Evolutionary conservation across 176 grass and related monocot genomes (phyloP).

Genomic region (Areca catechu): DNA sequence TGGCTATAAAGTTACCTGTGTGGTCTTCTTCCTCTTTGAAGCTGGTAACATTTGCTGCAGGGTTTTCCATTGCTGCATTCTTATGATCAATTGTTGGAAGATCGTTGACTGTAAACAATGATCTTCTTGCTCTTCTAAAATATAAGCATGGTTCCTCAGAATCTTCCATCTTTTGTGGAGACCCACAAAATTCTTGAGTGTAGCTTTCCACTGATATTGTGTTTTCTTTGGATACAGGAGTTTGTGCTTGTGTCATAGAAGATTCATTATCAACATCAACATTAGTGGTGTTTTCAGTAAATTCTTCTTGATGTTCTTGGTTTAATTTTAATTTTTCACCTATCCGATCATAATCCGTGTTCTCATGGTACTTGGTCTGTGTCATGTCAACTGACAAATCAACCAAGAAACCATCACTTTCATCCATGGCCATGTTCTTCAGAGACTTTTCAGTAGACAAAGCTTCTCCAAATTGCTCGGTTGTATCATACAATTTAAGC

Average conservation of each 20-base stretch:
- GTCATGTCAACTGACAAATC: not conserved
- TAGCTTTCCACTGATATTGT: not conserved
- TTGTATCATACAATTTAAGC: not conserved
- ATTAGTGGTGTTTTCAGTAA: constrained; percentile 24
- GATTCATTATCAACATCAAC: constrained; percentile 22
- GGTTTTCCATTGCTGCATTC: constrained; percentile 4
- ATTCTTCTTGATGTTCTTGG: constrained; percentile 7
- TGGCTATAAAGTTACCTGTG: not conserved
- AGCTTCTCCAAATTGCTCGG: too few species aligned
- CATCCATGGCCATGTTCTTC: not conserved
- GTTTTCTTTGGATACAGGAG: constrained; percentile 1
- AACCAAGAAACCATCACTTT: not conserved
- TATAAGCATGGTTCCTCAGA: constrained; percentile 14
- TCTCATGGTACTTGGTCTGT: not conserved
- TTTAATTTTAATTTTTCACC: constrained; percentile 11
- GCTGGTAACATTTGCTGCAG: constrained; percentile 12
- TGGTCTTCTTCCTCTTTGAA: constrained; percentile 23
- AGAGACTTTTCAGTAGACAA: not conserved
- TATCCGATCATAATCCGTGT: constrained; percentile 15
- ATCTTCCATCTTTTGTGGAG: constrained; percentile 13
- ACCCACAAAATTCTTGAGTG: constrained; percentile 15
- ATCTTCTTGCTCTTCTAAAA: constrained; percentile 26
- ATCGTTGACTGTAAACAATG: constrained; percentile 7
- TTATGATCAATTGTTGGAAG: constrained; percentile 22
- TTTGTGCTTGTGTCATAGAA: constrained; percentile 13